A percentile compares a stretch with the other conserved stretches of the same genome.
Evolutionary conservation across 345 rosid species (phyloP).

Genomic region (Murraya paniculata): DNA sequence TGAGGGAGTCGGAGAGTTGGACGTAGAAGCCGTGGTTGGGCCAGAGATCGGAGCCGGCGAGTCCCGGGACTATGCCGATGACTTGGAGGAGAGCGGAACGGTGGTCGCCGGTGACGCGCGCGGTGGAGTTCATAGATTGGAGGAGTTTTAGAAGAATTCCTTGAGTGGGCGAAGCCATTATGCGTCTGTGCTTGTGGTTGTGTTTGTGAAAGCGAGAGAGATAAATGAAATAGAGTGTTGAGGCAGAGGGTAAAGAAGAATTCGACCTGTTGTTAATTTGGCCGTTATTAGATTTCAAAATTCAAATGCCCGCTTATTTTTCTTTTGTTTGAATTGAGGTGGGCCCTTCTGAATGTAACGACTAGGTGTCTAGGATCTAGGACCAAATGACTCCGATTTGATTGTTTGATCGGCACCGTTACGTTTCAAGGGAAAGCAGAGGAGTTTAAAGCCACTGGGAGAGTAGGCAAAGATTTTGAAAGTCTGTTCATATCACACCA

Average conservation of each 20-base stretch:
- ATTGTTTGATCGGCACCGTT: neutral
- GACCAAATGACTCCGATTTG: neutral
- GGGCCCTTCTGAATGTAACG: constrained; percentile 23
- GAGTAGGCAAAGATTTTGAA: neutral
- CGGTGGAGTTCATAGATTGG: constrained; percentile 75
- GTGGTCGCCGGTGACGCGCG: constrained; percentile 92
- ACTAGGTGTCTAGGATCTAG: neutral
- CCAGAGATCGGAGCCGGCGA: constrained; percentile 86
- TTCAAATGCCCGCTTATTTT: constrained; percentile 34
- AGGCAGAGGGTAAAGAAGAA: neutral
- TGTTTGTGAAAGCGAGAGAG: constrained; percentile 1
- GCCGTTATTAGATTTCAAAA: constrained; percentile 65
- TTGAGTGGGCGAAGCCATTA: constrained; percentile 77
- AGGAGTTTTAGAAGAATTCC: constrained; percentile 92
- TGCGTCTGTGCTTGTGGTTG: constrained; percentile 2
- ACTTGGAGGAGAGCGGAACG: constrained; percentile 89
- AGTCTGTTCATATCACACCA: neutral
- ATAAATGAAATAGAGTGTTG: neutral
- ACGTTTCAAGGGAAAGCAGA: neutral
- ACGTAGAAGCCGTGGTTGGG: constrained; percentile 95
- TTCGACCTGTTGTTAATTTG: neutral
- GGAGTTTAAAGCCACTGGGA: neutral
- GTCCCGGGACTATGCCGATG: constrained; percentile 89
- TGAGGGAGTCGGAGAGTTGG: constrained; percentile 94
- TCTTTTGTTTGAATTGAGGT: constrained; percentile 4